These are phyloP conservation scores for Oryza australiensis DNA, from an alignment of 176 grass and related monocot genomes.

Conservation along the genomic window DNA sequence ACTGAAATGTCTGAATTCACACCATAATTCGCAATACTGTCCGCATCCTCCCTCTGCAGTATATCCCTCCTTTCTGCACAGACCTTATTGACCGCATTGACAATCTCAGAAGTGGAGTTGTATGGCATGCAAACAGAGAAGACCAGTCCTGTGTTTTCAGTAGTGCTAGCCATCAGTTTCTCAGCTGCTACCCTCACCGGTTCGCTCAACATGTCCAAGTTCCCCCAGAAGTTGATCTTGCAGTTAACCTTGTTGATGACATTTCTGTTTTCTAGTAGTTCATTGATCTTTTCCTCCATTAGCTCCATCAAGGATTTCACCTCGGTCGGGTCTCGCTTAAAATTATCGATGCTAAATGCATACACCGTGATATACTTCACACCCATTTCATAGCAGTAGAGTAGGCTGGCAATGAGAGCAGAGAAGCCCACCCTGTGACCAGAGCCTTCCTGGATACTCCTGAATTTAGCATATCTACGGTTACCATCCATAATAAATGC, in stretches of 20 bases:
- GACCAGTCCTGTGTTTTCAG: slow-evolving; percentile 60
- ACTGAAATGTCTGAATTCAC: slow-evolving; percentile 35
- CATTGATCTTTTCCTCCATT: slow-evolving; percentile 80
- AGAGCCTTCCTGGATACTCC: slow-evolving; percentile 41
- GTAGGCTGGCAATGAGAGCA: slow-evolving; percentile 52
- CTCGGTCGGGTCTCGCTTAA: slow-evolving; percentile 63
- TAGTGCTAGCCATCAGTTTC: slow-evolving; percentile 61
- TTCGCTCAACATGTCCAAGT: slow-evolving; percentile 57
- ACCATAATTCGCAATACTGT: neutral
- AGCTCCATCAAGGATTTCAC: slow-evolving; percentile 71
- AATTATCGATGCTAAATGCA: slow-evolving; percentile 93
- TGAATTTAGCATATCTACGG: slow-evolving; percentile 75
- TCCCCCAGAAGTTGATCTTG: slow-evolving; percentile 83
- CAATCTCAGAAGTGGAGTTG: slow-evolving; percentile 76
- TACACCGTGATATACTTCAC: slow-evolving; percentile 69
- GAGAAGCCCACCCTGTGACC: slow-evolving; percentile 69
- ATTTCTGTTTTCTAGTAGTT: slow-evolving; percentile 51
- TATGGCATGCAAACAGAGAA: slow-evolving; percentile 83
- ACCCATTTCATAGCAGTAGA: slow-evolving; percentile 76
- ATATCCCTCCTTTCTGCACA: slow-evolving; percentile 44
- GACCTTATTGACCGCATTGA: slow-evolving; percentile 49
- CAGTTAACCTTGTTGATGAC: slow-evolving; percentile 58
- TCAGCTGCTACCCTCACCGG: slow-evolving; percentile 49
- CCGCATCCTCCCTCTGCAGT: slow-evolving; percentile 9
- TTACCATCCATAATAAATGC: slow-evolving; percentile 96